phyloP scores from a whole-genome alignment of 352 stramenopile species.

The Pythium grandisporangium region DNA sequence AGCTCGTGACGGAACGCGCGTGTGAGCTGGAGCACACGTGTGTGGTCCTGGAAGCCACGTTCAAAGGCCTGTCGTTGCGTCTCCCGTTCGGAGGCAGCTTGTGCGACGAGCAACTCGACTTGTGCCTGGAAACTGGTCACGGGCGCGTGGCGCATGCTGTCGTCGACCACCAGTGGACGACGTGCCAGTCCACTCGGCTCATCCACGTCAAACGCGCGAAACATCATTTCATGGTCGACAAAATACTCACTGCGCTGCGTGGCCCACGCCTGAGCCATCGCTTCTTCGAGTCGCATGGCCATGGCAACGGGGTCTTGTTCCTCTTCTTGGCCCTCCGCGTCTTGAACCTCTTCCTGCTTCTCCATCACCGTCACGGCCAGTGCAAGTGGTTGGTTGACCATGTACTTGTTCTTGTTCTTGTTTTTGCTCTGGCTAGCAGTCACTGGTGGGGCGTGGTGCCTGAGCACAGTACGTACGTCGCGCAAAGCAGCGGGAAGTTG shows the following conservation, averaged over 20 bases:
- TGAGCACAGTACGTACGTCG: constrained; percentile 28
- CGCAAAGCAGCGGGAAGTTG: constrained; percentile 32
- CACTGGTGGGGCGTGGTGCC: no score
- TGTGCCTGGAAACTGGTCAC: constrained; percentile 24
- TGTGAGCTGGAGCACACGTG: constrained; percentile 16
- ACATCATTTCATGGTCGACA: constrained; percentile 35
- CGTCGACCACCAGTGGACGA: constrained; percentile 29
- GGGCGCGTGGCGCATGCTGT: constrained; percentile 8
- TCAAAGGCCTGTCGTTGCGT: constrained; percentile 2
- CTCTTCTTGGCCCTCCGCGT: no score
- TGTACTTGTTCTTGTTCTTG: no score
- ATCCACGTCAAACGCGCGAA: constrained; percentile 40
- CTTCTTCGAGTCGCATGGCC: constrained; percentile 6
- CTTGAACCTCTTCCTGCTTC: constrained; percentile 5
- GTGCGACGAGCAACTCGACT: constrained; percentile 10
- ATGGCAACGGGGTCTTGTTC: no score
- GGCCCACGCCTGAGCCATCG: constrained; percentile 21
- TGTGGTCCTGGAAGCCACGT: constrained; percentile 9
- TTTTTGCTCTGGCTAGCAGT: no score
- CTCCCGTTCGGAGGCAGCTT: constrained; percentile 4
- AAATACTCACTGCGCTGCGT: constrained; percentile 32
- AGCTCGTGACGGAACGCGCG: constrained; percentile 57
- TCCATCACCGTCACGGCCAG: no score
- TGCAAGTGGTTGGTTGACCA: no score
- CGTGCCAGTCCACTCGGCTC: constrained; percentile 22